Conservation (phyloP, 768 basidiomycete genomes). For the Kwoniella pini region DNA sequence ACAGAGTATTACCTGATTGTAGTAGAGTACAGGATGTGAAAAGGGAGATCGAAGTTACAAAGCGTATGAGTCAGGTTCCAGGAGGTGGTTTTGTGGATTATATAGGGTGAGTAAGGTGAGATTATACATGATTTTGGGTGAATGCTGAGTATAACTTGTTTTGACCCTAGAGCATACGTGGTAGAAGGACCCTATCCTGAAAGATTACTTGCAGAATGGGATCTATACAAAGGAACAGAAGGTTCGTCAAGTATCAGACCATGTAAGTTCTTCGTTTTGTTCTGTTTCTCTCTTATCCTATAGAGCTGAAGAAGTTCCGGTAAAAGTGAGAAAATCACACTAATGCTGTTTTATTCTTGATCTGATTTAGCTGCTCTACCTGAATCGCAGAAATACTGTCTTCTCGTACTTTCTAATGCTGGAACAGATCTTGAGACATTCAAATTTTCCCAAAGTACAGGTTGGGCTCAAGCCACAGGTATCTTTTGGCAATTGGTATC, state of each 20-base stretch:
- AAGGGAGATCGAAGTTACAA: conserved; percentile 52
- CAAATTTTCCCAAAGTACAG: conserved; percentile 60
- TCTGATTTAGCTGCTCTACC: conserved; percentile 66
- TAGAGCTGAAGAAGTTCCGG: too few relatives aligned
- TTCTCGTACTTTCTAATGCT: conserved; percentile 86
- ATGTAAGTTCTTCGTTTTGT: conserved; percentile 59
- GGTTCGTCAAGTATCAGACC: conserved; percentile 83
- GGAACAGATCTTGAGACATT: conserved; percentile 89
- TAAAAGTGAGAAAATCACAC: not conserved
- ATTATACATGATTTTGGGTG: too few relatives aligned
- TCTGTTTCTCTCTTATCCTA: not conserved
- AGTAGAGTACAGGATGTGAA: conserved; percentile 39
- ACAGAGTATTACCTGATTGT: conserved; percentile 32
- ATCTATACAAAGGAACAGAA: conserved; percentile 71
- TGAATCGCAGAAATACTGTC: conserved; percentile 76
- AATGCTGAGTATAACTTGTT: not conserved
- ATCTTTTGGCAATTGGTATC: conserved; percentile 88
- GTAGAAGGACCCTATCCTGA: conserved; percentile 84
- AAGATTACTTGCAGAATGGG: conserved; percentile 78
- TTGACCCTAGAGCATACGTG: conserved; percentile 67
- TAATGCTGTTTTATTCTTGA: not conserved
- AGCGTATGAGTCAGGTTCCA: conserved; percentile 64
- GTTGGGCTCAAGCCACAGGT: conserved; percentile 83
- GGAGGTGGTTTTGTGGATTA: conserved; percentile 77
- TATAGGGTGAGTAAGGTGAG: conserved; percentile 55